These are phyloP conservation scores for Erodium texanum DNA, from an alignment of 441 rosid species.

Conservation along the genomic window DNA sequence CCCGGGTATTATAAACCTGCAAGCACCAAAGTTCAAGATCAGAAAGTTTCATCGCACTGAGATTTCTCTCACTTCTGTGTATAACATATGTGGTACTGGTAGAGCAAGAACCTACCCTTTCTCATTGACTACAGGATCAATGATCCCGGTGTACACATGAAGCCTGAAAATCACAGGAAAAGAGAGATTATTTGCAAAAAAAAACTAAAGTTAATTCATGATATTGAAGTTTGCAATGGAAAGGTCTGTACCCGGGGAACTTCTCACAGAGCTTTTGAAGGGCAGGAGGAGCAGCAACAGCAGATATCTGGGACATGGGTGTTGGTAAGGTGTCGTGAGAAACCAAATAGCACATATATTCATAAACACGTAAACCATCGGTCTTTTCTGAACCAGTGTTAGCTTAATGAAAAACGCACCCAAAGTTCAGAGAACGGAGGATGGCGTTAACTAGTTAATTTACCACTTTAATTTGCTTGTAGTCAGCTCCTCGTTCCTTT, in stretches of 20 bases:
- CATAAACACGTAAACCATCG: too few species aligned
- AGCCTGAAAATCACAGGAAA: slow-evolving; percentile 36
- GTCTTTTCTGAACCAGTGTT: too few species aligned
- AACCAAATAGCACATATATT: background rate
- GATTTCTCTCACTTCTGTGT: too few species aligned
- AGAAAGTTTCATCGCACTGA: background rate
- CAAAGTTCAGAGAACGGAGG: too few species aligned
- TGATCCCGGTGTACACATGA: slow-evolving; percentile 79
- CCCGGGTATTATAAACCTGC: slow-evolving; percentile 80
- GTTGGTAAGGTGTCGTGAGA: too few species aligned
- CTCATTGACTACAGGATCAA: slow-evolving; percentile 69
- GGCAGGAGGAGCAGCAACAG: slow-evolving; percentile 86
- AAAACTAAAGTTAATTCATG: background rate
- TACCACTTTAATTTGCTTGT: slow-evolving; percentile 82
- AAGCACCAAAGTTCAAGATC: background rate
- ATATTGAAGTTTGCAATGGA: background rate
- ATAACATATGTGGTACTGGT: too few species aligned
- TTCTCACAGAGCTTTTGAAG: slow-evolving; percentile 83
- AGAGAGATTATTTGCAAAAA: too few species aligned
- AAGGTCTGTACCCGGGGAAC: slow-evolving; percentile 57
- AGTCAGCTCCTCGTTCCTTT: slow-evolving; percentile 56
- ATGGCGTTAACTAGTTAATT: too few species aligned
- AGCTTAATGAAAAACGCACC: too few species aligned
- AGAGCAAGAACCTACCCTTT: slow-evolving; percentile 44
- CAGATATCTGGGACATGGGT: slow-evolving; percentile 56